Evolutionary conservation across 2,329 filamentous ascomycete genomes (phyloP).

Genomic region (Diplodia mutila): DNA sequence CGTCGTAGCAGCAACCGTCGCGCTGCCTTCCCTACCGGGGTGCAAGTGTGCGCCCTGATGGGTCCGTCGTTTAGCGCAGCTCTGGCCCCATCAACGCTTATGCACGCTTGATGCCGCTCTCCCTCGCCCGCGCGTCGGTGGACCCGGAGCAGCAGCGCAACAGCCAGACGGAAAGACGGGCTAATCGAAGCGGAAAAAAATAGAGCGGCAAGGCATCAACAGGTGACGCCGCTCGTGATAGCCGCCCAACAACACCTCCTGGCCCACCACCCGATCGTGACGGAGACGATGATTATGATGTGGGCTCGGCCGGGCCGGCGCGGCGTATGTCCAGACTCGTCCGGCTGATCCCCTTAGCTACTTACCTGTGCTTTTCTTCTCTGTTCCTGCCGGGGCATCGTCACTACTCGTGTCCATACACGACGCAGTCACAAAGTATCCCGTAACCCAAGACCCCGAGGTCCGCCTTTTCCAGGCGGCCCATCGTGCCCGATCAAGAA

Average conservation of each 20-base stretch:
- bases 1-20: no score
- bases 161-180: neutral
- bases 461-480: neutral
- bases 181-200: neutral
- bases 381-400: neutral
- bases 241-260: neutral
- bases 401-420: neutral
- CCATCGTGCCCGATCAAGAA: neutral
- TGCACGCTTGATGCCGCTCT: conserved; percentile 21
- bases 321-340: neutral
- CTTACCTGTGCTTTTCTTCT: no score
- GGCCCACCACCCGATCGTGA: neutral
- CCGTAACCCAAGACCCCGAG: neutral
- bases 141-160: neutral
- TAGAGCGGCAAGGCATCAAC: neutral
- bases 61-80: neutral
- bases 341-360: neutral
- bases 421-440: neutral
- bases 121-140: conserved; percentile 3
- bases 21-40: no score
- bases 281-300: neutral
- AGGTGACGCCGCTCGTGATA: neutral
- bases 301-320: neutral
- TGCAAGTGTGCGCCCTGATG: neutral
- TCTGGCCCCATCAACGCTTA: conserved; percentile 12